Evolutionary conservation across 148 eudicot species (phyloP).

Genomic region (Vaccinium corymbosum): DNA sequence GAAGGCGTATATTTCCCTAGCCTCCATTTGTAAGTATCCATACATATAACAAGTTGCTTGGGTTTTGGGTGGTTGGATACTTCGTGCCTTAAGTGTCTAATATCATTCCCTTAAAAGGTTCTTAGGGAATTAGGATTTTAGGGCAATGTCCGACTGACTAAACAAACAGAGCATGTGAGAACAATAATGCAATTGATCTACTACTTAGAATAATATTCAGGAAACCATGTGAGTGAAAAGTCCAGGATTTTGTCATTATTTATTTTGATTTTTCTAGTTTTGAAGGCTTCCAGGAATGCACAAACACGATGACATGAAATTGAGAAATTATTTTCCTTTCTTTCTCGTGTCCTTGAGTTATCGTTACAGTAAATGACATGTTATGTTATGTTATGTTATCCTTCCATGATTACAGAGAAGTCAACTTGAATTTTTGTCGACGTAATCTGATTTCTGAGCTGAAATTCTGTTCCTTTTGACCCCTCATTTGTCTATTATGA

Average conservation of each 20-base stretch:
- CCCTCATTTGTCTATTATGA: slow-evolving; percentile 4
- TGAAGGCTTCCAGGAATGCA: neutral
- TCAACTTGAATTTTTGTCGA: too few species aligned
- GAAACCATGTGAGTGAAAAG: neutral
- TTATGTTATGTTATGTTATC: neutral
- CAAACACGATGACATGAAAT: neutral
- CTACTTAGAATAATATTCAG: neutral
- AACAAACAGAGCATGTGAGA: neutral
- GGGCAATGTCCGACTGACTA: neutral
- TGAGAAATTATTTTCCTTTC: neutral
- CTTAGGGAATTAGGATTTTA: neutral
- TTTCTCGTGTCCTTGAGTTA: neutral
- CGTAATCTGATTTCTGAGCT: neutral
- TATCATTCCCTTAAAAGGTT: neutral
- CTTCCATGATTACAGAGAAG: neutral
- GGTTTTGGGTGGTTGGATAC: slow-evolving; percentile 11
- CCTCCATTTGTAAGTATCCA: slow-evolving; percentile 63
- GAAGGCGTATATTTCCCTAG: slow-evolving; percentile 73
- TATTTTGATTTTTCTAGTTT: slow-evolving; percentile 1
- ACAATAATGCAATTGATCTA: neutral
- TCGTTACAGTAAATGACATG: neutral
- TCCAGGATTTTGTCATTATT: neutral
- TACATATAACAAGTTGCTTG: neutral
- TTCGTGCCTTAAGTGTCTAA: neutral
- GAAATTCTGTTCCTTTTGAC: neutral